Evolutionary conservation across 1,284 basidiomycete genomes (phyloP), one percentile per base, ranked within the genome.

Genomic region (Ceratobasidium sp.): DNA sequence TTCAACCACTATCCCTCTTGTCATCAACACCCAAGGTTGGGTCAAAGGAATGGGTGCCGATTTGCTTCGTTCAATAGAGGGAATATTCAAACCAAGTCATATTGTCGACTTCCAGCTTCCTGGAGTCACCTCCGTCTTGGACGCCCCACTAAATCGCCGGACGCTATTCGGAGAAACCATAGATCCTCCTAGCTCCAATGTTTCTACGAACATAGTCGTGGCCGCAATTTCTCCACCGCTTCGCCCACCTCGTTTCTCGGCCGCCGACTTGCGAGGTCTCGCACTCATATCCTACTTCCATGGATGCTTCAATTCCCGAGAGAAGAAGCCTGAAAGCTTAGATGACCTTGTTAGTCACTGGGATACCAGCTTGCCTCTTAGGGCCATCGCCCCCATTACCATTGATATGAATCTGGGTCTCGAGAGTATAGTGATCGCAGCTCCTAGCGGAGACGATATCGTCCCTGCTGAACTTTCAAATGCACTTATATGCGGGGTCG

Each of bases 1-100:
- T 7, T 61, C 47, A 14, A 30, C 66, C 70, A 73, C 80, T n/a
- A 85, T 94, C 3, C 97, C 97, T 0, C 87, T 99, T 5, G 87
- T 98, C 9, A 88, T 98, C 71, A 99, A 99, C 80, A 98, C 94
- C 0, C 96, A 97, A 88, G 97, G 97, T 1, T 99, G 97, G 97
- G 88, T 89, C 16, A 98, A 97, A 80, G 97, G 97, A 1, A 87
- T 98, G 1, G 97, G 97, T 1, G 91, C 90, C 21, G 94, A 98
- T 77, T 82, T 99, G 2, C 86, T 90, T 11, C 80, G 80, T 1
- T 87, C 87, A 75, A 89, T 98, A 57, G 90, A 95, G 78, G 85
- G 85, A 1, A 81, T 90, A 18, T 81, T 90, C 0, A 83, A 87
- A 58, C 89, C 95, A 0, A 89, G 88, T 0, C 84, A 88, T 76